phyloP scores from a whole-genome alignment of 306 rosid species.

The Acacia crassicarpa region DNA sequence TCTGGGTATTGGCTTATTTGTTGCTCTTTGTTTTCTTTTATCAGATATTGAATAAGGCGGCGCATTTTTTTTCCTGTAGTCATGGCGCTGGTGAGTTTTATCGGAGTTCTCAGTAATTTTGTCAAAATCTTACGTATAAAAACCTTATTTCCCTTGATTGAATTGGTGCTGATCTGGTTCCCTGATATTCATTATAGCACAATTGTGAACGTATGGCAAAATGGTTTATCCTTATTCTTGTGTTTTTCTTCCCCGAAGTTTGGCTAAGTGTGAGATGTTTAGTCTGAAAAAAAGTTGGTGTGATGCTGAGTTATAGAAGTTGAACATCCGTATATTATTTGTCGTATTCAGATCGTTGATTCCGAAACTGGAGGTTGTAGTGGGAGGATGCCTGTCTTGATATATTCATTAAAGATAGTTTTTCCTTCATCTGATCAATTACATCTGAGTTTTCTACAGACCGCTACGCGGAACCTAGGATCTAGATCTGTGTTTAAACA shows the following conservation, averaged over 20 bases:
- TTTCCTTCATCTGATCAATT: not conserved
- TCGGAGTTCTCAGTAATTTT: not conserved
- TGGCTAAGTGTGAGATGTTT: not conserved
- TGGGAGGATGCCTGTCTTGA: not conserved
- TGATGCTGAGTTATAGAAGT: not conserved
- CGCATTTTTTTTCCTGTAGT: constrained; percentile 50
- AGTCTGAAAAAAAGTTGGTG: not conserved
- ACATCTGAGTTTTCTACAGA: not conserved
- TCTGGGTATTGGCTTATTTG: not conserved
- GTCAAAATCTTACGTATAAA: not conserved
- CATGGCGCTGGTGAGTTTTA: constrained; percentile 74
- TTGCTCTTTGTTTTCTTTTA: not conserved
- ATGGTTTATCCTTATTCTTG: not conserved
- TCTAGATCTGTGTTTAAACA: not conserved
- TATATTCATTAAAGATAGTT: not conserved
- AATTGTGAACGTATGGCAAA: not conserved
- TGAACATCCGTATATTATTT: not conserved
- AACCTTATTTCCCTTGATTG: not conserved
- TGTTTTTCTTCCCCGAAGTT: not conserved
- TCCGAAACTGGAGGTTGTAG: not conserved
- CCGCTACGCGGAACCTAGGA: not conserved
- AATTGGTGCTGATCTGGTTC: constrained; percentile 1
- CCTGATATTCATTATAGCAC: not conserved
- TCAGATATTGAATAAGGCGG: constrained; percentile 56
- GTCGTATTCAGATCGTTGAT: not conserved